phyloP scores from a whole-genome alignment of 495 filamentous ascomycete species.

The Tuber aestivum region DNA sequence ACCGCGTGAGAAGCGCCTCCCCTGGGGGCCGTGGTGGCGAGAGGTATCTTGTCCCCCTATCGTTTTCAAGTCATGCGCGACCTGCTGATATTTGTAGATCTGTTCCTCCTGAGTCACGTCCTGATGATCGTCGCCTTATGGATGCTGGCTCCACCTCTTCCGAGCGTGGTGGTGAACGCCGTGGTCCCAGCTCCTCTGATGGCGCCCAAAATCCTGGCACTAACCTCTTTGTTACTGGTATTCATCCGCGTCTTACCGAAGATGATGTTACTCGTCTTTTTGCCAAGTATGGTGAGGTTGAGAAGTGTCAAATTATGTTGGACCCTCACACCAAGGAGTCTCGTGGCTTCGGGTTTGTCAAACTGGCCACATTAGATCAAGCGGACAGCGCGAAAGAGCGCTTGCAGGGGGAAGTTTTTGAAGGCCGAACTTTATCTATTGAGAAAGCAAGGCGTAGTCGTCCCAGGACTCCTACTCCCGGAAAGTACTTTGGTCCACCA shows the following conservation, averaged over 20 bases:
- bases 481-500: conserved; percentile 98
- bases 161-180: conserved; percentile 54
- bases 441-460: conserved; percentile 95
- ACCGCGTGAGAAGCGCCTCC: conserved; percentile 87
- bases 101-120: conserved; percentile 43
- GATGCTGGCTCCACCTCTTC: conserved; percentile 46
- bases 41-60: conserved; percentile 57
- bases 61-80: conserved; percentile 4
- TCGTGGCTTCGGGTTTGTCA: conserved; percentile 98
- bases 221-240: conserved; percentile 98
- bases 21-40: conserved; percentile 68
- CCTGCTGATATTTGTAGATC: conserved; percentile 43
- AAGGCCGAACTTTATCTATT: conserved; percentile 93
- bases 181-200: conserved; percentile 71
- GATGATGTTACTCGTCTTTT: conserved; percentile 88
- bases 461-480: conserved; percentile 91
- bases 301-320: conserved; percentile 99
- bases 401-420: conserved; percentile 88
- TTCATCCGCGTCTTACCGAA: conserved; percentile 89
- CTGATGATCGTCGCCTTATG: conserved; percentile 44
- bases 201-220: conserved; percentile 84
- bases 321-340: conserved; percentile 97
- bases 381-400: conserved; percentile 96
- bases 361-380: conserved; percentile 89
- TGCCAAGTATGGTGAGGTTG: conserved; percentile 96